A percentile compares a stretch with the other conserved stretches of the same genome.
Evolutionary conservation across 805 yeast species (phyloP).

Genomic region (Tanozyma kutaoensis): DNA sequence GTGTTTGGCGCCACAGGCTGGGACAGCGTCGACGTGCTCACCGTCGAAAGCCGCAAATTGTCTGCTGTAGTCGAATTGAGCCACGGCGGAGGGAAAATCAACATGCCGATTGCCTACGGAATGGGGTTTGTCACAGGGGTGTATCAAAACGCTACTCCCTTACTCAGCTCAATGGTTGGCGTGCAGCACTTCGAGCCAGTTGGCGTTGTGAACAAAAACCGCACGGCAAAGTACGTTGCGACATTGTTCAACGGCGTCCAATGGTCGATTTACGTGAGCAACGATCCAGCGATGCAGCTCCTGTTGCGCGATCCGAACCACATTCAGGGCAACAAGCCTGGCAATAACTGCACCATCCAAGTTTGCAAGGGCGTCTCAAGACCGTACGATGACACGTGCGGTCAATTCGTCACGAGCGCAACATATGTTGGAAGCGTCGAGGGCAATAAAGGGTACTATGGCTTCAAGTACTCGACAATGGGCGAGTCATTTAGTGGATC

Average conservation of each 20-base stretch:
- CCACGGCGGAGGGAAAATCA: constrained; percentile 22
- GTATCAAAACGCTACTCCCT: constrained; percentile 10
- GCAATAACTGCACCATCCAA: constrained; percentile 33
- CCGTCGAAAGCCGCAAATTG: constrained; percentile 16
- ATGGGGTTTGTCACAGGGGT: constrained; percentile 68
- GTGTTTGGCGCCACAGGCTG: constrained; percentile 24
- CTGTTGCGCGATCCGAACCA: constrained; percentile 17
- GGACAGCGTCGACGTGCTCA: constrained; percentile 7
- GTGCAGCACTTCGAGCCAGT: constrained; percentile 33
- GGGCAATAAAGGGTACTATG: constrained; percentile 13
- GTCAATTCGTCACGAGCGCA: constrained; percentile 41
- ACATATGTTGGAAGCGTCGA: too few relatives aligned
- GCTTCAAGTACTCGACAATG: constrained; percentile 13
- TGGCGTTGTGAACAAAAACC: constrained; percentile 11
- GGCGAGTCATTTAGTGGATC: constrained; percentile 14
- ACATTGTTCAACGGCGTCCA: constrained; percentile 38
- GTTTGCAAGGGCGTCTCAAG: constrained; percentile 34
- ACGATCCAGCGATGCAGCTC: constrained; percentile 18
- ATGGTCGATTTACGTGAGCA: constrained; percentile 59
- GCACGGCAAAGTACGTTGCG: constrained; percentile 38
- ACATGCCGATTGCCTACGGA: constrained; percentile 64
- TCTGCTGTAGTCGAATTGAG: constrained; percentile 14
- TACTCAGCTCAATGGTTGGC: constrained; percentile 51
- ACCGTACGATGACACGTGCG: constrained; percentile 49
- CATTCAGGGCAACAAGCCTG: constrained; percentile 22